Evolutionary conservation across 2,329 filamentous ascomycete genomes (phyloP).

Genomic region (Plectosphaerella cucumerina): DNA sequence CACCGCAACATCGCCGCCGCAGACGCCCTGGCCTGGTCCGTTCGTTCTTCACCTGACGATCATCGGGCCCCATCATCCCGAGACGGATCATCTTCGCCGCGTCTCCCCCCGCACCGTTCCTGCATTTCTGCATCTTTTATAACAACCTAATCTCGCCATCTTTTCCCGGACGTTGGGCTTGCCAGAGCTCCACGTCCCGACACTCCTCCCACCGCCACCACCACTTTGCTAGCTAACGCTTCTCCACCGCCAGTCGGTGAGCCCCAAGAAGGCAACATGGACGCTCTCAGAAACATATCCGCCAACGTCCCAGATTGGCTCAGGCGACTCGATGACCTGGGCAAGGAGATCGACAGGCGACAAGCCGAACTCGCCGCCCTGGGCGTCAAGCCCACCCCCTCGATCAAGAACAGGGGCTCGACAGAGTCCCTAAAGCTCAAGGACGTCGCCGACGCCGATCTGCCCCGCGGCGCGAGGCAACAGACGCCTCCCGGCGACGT

Average conservation of each 20-base stretch:
- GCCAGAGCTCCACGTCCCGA: slow-evolving; percentile 18
- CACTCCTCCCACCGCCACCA: slow-evolving; percentile 10
- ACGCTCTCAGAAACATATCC: slow-evolving; percentile 51
- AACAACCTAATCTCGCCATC: background rate
- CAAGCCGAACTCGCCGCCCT: slow-evolving; percentile 56
- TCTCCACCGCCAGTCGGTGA: slow-evolving; percentile 19
- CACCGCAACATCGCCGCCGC: background rate
- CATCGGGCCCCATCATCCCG: background rate
- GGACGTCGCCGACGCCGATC: slow-evolving; percentile 24
- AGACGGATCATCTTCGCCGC: background rate
- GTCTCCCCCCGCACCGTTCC: background rate
- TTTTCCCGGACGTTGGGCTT: slow-evolving; percentile 20
- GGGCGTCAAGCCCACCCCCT: slow-evolving; percentile 29
- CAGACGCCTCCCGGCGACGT: slow-evolving; percentile 9
- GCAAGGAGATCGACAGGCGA: slow-evolving; percentile 55
- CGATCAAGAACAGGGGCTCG: slow-evolving; percentile 47
- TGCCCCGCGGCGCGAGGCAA: slow-evolving; percentile 3
- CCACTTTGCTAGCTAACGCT: slow-evolving; percentile 18
- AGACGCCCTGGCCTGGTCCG: background rate
- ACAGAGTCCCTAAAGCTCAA: slow-evolving; percentile 49
- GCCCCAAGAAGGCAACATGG: slow-evolving; percentile 40
- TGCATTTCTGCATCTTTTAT: background rate
- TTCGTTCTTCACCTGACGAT: background rate
- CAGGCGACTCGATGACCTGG: slow-evolving; percentile 54
- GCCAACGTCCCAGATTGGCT: slow-evolving; percentile 58